phyloP scores from a whole-genome alignment of 2,329 filamentous ascomycete genomes.

The Aureobasidium lini region DNA sequence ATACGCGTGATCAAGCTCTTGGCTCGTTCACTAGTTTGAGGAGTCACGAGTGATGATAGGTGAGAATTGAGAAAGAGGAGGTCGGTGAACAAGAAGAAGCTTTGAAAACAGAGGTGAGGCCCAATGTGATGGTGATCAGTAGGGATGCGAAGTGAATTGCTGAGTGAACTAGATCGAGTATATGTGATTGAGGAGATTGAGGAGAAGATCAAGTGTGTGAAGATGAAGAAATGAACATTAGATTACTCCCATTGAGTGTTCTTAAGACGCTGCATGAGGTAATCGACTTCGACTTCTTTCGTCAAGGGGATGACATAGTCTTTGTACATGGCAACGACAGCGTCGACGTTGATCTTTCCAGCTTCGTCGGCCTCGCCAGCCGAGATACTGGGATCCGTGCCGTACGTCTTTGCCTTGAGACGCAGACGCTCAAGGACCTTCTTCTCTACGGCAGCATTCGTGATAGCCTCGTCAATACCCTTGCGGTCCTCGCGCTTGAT shows the following conservation, averaged over 20 bases:
- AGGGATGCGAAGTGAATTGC: too few species aligned
- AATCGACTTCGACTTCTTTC: conserved; percentile 98
- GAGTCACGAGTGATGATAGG: too few species aligned
- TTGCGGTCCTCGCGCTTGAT: conserved; percentile 74
- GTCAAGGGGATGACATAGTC: conserved; percentile 86
- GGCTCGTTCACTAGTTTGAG: too few species aligned
- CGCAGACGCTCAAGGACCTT: conserved; percentile 81
- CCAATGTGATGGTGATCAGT: too few species aligned
- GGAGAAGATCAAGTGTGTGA: too few species aligned
- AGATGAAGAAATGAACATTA: background rate
- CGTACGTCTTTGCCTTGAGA: conserved; percentile 88
- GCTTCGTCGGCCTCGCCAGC: conserved; percentile 41
- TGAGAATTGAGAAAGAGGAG: too few species aligned
- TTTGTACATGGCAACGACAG: conserved; percentile 81
- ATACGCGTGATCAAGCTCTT: too few species aligned
- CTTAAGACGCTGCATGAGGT: conserved; percentile 85
- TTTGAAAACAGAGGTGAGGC: too few species aligned
- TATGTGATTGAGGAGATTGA: too few species aligned
- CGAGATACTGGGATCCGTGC: conserved; percentile 68
- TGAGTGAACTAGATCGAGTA: too few species aligned
- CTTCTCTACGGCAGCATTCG: conserved; percentile 78
- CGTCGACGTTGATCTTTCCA: conserved; percentile 84
- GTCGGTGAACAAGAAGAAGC: too few species aligned
- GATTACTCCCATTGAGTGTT: conserved; percentile 41
- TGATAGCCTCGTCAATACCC: conserved; percentile 85